Percentiles rank a stretch among this genome's conserved stretches.
These are phyloP conservation scores for Ceratocystis lukuohia DNA, from an alignment of 2,329 filamentous ascomycete genomes.

Conservation along the genomic window DNA sequence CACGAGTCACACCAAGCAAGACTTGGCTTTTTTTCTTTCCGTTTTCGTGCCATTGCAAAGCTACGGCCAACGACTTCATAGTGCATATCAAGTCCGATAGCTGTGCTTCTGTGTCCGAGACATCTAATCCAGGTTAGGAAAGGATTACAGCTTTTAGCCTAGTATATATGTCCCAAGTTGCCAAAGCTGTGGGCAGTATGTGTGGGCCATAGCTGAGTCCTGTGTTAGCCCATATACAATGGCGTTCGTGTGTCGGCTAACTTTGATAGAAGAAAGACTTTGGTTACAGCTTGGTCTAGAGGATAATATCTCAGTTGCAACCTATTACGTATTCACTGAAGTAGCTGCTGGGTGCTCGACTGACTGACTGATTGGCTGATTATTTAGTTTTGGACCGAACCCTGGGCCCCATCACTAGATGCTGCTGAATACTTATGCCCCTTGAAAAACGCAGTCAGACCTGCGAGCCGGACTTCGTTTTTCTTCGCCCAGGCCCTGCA, in stretches of 20 bases:
- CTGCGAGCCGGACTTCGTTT: not conserved
- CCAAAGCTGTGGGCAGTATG: not conserved
- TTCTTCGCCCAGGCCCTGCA: not conserved
- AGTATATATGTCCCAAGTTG: not conserved
- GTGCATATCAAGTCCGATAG: not conserved
- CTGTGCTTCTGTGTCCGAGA: not conserved
- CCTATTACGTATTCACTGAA: not conserved
- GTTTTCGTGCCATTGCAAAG: not conserved
- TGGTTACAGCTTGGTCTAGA: not conserved
- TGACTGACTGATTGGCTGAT: not conserved
- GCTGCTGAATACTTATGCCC: no score
- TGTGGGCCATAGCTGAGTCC: not conserved
- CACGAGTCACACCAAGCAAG: no score
- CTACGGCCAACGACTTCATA: not conserved
- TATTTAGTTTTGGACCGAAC: no score
- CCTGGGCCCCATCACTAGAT: no score
- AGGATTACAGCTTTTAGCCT: not conserved
- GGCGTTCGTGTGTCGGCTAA: not conserved
- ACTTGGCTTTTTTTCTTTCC: not conserved
- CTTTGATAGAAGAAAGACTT: constrained; percentile 6
- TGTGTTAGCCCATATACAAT: not conserved
- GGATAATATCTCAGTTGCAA: no score
- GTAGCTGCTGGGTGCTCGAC: not conserved
- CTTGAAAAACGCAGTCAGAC: not conserved
- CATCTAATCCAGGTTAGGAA: not conserved